These are phyloP conservation scores for Colletotrichum echinochloae DNA, from an alignment of 2,329 filamentous ascomycete species.

Conservation along the genomic window DNA sequence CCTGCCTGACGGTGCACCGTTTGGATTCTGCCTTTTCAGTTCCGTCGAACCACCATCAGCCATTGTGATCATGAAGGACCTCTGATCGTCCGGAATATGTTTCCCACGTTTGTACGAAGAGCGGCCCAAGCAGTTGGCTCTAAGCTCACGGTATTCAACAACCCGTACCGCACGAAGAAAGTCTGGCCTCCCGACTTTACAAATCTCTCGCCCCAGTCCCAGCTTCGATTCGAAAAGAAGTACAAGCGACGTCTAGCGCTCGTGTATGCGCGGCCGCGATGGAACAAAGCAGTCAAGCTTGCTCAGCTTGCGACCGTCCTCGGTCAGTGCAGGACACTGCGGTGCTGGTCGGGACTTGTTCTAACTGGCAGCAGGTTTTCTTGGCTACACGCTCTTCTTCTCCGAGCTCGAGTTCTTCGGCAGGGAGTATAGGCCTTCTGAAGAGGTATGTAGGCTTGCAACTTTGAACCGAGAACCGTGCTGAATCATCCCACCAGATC, in stretches of 20 bases:
- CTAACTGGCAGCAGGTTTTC: conserved; percentile 47
- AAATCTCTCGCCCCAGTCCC: conserved; percentile 76
- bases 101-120: conserved; percentile 50
- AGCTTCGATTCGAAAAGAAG: conserved; percentile 82
- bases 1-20: conserved; percentile 6
- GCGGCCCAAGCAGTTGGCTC: conserved; percentile 32
- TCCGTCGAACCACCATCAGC: neutral
- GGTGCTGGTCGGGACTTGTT: neutral
- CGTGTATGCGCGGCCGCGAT: conserved; percentile 70
- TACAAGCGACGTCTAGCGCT: conserved; percentile 77
- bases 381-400: conserved; percentile 56
- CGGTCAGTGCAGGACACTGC: conserved; percentile 56
- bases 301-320: conserved; percentile 71
- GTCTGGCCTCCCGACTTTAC: conserved; percentile 83
- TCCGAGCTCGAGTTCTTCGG: conserved; percentile 60
- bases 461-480: neutral
- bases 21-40: neutral
- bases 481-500: conserved; percentile 46
- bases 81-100: conserved; percentile 45
- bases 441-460: conserved; percentile 50
- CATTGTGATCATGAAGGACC: neutral
- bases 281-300: conserved; percentile 74
- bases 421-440: conserved; percentile 55
- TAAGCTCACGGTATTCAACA: conserved; percentile 57
- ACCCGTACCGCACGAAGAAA: conserved; percentile 75